A percentile compares a stretch with the other conserved stretches of the same genome.
Conservation (phyloP, 2,329 filamentous ascomycete species). For the Sclerotinia sclerotiorum region DNA sequence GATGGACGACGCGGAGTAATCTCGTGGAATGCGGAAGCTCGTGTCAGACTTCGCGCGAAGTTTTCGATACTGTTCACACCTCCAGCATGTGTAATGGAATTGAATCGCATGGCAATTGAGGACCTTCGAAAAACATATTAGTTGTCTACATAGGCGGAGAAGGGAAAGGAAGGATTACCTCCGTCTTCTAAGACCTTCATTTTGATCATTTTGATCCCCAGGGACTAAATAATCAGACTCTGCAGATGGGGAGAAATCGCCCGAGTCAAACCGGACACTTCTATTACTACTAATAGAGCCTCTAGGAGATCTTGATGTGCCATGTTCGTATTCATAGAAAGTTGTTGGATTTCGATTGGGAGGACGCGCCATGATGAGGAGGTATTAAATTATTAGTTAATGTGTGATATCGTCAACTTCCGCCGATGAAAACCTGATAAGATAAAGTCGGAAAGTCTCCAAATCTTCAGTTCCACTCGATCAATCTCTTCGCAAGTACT, state of each 20-base stretch:
- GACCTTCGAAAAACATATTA: constrained; percentile 46
- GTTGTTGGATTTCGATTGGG: constrained; percentile 34
- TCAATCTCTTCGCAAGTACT: neutral
- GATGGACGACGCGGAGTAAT: constrained; percentile 78
- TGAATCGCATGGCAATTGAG: constrained; percentile 58
- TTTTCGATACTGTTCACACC: constrained; percentile 93
- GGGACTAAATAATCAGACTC: constrained; percentile 8
- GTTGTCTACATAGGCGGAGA: constrained; percentile 1
- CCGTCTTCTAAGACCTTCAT: constrained; percentile 34
- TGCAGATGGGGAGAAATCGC: constrained; percentile 19
- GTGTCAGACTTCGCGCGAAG: constrained; percentile 89
- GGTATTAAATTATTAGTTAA: neutral
- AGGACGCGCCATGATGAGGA: constrained; percentile 17
- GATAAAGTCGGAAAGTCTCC: neutral
- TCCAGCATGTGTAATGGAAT: constrained; percentile 68
- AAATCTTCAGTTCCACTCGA: neutral
- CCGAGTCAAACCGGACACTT: constrained; percentile 37
- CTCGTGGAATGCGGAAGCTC: constrained; percentile 84
- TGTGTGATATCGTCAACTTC: neutral
- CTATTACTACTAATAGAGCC: constrained; percentile 36
- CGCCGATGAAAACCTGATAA: neutral
- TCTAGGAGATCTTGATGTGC: constrained; percentile 34
- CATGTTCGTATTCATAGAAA: constrained; percentile 42
- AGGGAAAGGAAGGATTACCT: constrained; percentile 29
- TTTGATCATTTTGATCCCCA: constrained; percentile 5